These are phyloP conservation scores for Populus trichocarpa DNA, from an alignment of 441 rosid genomes.

Conservation along the genomic window DNA sequence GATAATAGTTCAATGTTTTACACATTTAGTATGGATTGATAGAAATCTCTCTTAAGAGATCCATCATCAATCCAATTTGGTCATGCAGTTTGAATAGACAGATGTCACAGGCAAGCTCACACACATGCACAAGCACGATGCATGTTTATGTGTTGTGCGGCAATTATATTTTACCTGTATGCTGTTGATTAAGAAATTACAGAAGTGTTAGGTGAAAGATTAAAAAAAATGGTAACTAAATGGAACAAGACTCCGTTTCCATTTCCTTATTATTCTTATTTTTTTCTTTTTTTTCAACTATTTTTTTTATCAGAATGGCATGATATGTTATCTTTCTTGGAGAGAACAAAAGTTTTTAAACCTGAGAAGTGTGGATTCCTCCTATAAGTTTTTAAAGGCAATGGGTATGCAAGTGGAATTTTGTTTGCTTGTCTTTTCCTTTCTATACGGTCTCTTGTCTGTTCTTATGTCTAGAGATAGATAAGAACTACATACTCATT, in stretches of 20 bases:
- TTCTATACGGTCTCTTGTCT: no score
- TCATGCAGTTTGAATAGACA: neutral
- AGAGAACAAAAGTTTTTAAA: no score
- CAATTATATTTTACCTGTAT: neutral
- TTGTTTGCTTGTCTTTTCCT: no score
- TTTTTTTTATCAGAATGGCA: no score
- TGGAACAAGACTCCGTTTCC: neutral
- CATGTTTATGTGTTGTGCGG: neutral
- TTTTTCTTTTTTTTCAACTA: no score
- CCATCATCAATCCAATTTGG: neutral
- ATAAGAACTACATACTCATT: no score
- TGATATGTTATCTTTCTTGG: no score
- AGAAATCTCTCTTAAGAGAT: neutral
- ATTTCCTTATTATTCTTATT: no score
- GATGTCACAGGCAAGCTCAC: neutral
- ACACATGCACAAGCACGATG: neutral
- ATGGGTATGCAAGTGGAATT: no score
- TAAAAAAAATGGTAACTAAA: neutral
- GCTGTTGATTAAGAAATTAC: neutral
- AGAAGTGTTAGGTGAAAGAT: neutral
- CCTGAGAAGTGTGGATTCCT: no score
- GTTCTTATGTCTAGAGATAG: no score
- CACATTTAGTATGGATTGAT: neutral
- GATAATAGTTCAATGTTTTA: neutral
- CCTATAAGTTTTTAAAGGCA: no score